Base-by-base conservation (phyloP, 2,329 filamentous ascomycete species). In the Orbilia ellipsospora region DNA sequence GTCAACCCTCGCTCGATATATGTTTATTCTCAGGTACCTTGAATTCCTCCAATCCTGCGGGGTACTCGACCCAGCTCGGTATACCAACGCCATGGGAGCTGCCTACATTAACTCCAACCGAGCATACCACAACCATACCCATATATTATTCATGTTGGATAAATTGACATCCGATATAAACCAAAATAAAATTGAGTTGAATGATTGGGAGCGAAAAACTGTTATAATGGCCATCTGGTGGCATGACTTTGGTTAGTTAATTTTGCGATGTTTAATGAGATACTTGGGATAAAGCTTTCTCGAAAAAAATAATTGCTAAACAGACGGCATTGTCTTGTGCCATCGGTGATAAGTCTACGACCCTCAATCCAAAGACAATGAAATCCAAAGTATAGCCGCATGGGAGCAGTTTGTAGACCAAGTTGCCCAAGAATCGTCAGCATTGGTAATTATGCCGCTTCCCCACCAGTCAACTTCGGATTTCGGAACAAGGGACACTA, bases 211-310 rank as follows among this genome's bases (percentile, higher is more conserved):
- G 54, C 8, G 50, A 15, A 68, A 28, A 26, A 69, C 64, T 44
- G 16, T 75, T 5, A 69, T 20, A 16, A 61, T 75, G 51, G 72
- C 72, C n/a, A 48, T 68, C n/a, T 75, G 64, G 64, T 75, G 72
- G 72, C 72, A 75, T 50, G 72, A 75, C 50, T 75, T 67, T 18
- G 72, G 72, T 75, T 40, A 20, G 72, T 65, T n/a, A 36, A 36
- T 36, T 36, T 36, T 36, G 31, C 10, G 5, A 36, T 36, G 2
- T 23, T 23, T 2, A 23, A 23, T 23, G 2, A 4, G 23, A 23
- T 23, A 23, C 23, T 23, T 23, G 23, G 23, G 23, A 23, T 23
- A 23, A 23, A 36, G 5, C 2, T 36, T 36, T 36, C 31, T 6
- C 1, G 31, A 36, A 36, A 36, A 36, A 6, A 36, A 36, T 36